These are phyloP conservation scores for Salvia sclarea DNA, from an alignment of 305 asterid genomes.

Conservation along the genomic window DNA sequence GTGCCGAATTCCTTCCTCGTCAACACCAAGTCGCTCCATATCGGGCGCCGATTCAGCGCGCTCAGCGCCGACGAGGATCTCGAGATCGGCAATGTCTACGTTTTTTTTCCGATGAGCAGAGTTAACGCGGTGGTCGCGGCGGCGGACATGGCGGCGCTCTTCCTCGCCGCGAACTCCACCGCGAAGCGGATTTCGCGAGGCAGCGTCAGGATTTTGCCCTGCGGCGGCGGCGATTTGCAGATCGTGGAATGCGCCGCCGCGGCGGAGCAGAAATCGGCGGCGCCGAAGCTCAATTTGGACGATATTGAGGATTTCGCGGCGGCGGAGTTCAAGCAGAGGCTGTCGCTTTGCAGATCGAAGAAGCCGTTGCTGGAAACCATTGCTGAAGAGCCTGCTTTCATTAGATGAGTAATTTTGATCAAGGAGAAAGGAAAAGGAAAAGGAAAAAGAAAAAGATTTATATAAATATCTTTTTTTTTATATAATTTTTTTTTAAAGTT, in stretches of 20 bases:
- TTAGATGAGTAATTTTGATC: conserved; percentile 14
- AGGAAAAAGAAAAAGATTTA: background rate
- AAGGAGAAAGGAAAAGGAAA: background rate
- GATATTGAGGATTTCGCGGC: conserved; percentile 47
- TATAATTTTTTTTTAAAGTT: conserved; percentile 30
- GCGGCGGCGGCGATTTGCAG: conserved; percentile 32
- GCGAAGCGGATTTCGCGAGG: conserved; percentile 43
- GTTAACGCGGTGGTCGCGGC: conserved; percentile 57
- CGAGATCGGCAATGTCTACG: conserved; percentile 54
- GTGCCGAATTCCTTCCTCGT: conserved; percentile 48
- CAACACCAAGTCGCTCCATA: conserved; percentile 55
- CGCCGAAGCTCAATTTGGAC: conserved; percentile 50
- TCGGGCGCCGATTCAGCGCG: conserved; percentile 62
- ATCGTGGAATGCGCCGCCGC: conserved; percentile 19
- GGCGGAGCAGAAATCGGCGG: conserved; percentile 28
- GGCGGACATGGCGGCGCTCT: conserved; percentile 59
- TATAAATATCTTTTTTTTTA: background rate
- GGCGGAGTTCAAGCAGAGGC: conserved; percentile 49
- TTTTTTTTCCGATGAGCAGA: conserved; percentile 73
- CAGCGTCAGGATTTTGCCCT: conserved; percentile 58
- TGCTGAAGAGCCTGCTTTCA: conserved; percentile 46
- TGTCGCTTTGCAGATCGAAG: conserved; percentile 59
- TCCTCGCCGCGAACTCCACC: conserved; percentile 49
- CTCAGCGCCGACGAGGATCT: conserved; percentile 78
- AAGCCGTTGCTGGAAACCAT: conserved; percentile 72